Evolutionary conservation across 257 asterid genomes (phyloP).

Genomic region (Lavandula angustifolia): DNA sequence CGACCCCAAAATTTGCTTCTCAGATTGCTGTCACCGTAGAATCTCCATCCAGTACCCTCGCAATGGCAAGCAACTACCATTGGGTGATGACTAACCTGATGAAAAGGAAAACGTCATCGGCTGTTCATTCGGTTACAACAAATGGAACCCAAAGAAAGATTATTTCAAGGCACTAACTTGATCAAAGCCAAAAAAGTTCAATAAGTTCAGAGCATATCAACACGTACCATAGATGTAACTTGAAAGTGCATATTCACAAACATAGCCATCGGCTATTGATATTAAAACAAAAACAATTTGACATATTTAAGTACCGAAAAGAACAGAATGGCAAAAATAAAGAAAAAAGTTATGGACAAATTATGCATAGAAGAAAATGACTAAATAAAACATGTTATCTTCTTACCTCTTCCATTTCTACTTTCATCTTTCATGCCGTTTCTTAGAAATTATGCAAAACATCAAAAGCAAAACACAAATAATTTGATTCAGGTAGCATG

Average conservation of each 20-base stretch:
- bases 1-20: constrained; percentile 99
- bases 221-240: constrained; percentile 5
- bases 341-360: neutral
- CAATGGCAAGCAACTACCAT: constrained; percentile 97
- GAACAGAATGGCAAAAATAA: neutral
- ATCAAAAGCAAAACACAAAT: constrained; percentile 12
- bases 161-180: constrained; percentile 5
- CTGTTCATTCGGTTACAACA: constrained; percentile 10
- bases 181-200: constrained; percentile 10
- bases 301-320: neutral
- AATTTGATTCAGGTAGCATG: constrained; percentile 18
- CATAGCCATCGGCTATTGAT: too few species aligned
- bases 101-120: constrained; percentile 22
- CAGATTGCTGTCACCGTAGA: constrained; percentile 91
- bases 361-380: neutral
- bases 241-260: too few species aligned
- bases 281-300: neutral
- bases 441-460: constrained; percentile 1
- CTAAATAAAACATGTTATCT: neutral
- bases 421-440: constrained; percentile 15
- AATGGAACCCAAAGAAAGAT: constrained; percentile 3
- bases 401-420: neutral
- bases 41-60: constrained; percentile 95
- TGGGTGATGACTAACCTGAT: constrained; percentile 98
- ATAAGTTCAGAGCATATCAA: constrained; percentile 14